A percentile compares a stretch with the other conserved stretches of the same genome.
Conservation (phyloP, 495 filamentous ascomycete species). For the Gamarada debralockiae region DNA sequence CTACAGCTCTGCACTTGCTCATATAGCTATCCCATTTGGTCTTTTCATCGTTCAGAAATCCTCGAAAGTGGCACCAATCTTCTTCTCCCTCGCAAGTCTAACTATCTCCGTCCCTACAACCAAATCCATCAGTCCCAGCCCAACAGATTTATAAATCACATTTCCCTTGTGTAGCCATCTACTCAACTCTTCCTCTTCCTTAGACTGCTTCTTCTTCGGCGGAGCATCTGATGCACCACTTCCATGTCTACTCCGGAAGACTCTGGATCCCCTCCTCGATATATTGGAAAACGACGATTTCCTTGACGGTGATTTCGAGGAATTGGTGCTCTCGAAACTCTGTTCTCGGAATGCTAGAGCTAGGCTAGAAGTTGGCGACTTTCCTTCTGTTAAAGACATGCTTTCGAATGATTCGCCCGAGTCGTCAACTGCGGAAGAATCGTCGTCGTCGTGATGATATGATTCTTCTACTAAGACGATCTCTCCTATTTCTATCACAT, state of each 20-base stretch:
- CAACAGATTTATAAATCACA: constrained; percentile 83
- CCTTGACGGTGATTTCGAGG: constrained; percentile 10
- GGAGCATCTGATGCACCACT: constrained; percentile 4
- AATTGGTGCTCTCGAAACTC: background rate
- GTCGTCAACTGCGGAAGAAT: constrained; percentile 4
- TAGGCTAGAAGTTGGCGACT: background rate
- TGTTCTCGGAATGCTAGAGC: constrained; percentile 17
- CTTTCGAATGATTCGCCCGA: background rate
- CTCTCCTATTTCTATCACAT: constrained; percentile 85
- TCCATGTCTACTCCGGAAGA: background rate
- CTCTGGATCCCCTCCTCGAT: constrained; percentile 2
- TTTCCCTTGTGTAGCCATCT: constrained; percentile 78
- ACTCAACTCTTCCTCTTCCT: constrained; percentile 45
- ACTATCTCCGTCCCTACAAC: constrained; percentile 73
- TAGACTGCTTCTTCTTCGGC: constrained; percentile 17
- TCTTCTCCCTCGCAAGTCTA: constrained; percentile 64
- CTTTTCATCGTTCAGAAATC: constrained; percentile 47
- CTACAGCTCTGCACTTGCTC: too few relatives aligned
- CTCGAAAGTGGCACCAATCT: constrained; percentile 67
- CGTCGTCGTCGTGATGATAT: constrained; percentile 12
- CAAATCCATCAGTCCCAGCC: constrained; percentile 77
- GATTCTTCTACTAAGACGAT: constrained; percentile 67
- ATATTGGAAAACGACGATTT: constrained; percentile 13
- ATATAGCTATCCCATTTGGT: too few relatives aligned
- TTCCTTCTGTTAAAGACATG: background rate